Conservation (phyloP, 352 stramenopile species). For the Phytophthora multivora region DNA sequence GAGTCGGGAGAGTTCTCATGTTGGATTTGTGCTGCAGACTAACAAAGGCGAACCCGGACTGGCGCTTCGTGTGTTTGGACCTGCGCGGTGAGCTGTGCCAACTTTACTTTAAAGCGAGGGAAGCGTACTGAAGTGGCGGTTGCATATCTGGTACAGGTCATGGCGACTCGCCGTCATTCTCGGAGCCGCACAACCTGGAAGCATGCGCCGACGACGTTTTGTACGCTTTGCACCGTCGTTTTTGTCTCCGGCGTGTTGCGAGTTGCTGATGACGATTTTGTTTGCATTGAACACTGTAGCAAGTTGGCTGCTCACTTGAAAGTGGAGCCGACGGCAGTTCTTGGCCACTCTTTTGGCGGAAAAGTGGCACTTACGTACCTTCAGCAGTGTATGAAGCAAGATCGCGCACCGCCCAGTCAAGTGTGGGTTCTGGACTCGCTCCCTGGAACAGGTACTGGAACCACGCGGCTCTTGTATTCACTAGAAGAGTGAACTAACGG, state of each 20-base stretch:
- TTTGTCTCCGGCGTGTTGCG: neutral
- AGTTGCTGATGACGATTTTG: neutral
- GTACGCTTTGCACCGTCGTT: slow-evolving; percentile 30
- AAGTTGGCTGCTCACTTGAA: slow-evolving; percentile 54
- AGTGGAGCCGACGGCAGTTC: slow-evolving; percentile 59
- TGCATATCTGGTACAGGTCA: slow-evolving; percentile 42
- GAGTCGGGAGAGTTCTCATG: neutral
- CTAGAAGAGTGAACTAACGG: too few species aligned
- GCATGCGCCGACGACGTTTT: slow-evolving; percentile 74
- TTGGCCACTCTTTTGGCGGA: slow-evolving; percentile 81
- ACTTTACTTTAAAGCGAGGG: neutral
- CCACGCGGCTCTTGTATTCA: too few species aligned
- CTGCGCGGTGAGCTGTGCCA: slow-evolving; percentile 51
- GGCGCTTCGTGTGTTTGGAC: slow-evolving; percentile 70
- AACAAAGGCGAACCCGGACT: slow-evolving; percentile 67
- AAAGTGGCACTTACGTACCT: slow-evolving; percentile 82
- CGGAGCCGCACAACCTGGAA: slow-evolving; percentile 59
- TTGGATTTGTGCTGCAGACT: slow-evolving; percentile 35
- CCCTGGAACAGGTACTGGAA: slow-evolving; percentile 58
- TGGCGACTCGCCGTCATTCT: slow-evolving; percentile 75
- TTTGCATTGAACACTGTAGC: slow-evolving; percentile 26
- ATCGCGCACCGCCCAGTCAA: slow-evolving; percentile 47
- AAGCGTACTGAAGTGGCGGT: neutral
- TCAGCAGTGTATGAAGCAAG: slow-evolving; percentile 51
- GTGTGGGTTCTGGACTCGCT: slow-evolving; percentile 79